phyloP scores from a whole-genome alignment of 805 yeast species.

The Cyberlindnera americana region DNA sequence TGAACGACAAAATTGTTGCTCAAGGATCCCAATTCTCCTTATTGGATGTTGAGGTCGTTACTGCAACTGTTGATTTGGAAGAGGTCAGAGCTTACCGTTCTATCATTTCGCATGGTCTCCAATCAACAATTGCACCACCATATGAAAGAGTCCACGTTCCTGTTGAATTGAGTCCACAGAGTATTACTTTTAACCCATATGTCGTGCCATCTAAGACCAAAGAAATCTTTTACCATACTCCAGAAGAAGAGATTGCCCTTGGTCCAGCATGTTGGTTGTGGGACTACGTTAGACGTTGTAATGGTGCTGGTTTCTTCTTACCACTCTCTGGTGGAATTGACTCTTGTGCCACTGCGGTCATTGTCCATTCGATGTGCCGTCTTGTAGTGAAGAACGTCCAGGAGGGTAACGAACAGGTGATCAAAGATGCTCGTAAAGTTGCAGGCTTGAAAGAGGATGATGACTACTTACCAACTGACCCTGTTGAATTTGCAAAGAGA shows the following conservation, averaged over 20 bases:
- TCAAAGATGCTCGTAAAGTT: slow-evolving; percentile 67
- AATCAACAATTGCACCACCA: slow-evolving; percentile 27
- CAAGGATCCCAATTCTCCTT: slow-evolving; percentile 91
- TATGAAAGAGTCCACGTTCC: slow-evolving; percentile 57
- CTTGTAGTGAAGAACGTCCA: slow-evolving; percentile 68
- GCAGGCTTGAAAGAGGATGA: slow-evolving; percentile 46
- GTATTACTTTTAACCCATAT: slow-evolving; percentile 55
- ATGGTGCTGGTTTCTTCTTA: slow-evolving; percentile 85
- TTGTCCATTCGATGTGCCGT: slow-evolving; percentile 92
- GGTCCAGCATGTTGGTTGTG: slow-evolving; percentile 99
- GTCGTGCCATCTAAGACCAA: slow-evolving; percentile 53
- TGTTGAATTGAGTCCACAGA: slow-evolving; percentile 61
- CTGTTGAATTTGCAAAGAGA: slow-evolving; percentile 70
- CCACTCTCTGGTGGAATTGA: slow-evolving; percentile 98
- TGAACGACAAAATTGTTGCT: slow-evolving; percentile 87
- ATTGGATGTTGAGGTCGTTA: slow-evolving; percentile 87
- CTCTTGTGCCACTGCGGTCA: slow-evolving; percentile 94
- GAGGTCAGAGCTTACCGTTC: slow-evolving; percentile 83
- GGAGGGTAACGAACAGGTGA: slow-evolving; percentile 71
- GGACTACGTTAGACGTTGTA: slow-evolving; percentile 93
- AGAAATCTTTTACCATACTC: slow-evolving; percentile 61
- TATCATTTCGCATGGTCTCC: slow-evolving; percentile 51
- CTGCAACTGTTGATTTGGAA: slow-evolving; percentile 93
- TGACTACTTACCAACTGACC: slow-evolving; percentile 65
- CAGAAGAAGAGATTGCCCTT: slow-evolving; percentile 94